Evolutionary conservation across 169 alveolate species (phyloP), one percentile per base, ranked within the genome.

Genomic region (Cryptosporidium canis): DNA sequence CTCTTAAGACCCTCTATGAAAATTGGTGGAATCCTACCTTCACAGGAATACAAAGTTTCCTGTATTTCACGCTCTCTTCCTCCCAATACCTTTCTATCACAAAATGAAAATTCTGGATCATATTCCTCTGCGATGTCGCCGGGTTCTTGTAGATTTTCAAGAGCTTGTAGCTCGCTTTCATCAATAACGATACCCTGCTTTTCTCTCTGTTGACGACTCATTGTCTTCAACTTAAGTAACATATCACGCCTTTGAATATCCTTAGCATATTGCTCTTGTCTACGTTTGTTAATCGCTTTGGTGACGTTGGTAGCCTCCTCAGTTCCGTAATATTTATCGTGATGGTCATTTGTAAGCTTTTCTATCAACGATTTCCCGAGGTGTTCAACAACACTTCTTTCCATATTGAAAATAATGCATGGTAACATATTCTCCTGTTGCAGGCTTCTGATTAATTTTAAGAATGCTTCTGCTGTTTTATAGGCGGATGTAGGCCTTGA

Each of bases 351-450:
- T 55, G 87, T 83, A 66, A 96, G 90, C 33, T 91, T 92, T 67
- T 91, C 93, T 37, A 91, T 90, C 64, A 92, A 77, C 8, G 92
- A 91, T 29, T 90, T 68, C 3, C 94, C 83, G 85, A 96, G 90
- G 90, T 93, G 94, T 47, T 93, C 93, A 85, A 92, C 93, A 66
- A 92, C 94, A 66, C 87, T 92, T 31, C 95, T 92, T 72, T 94
- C 96, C 85, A 92, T 92, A 11, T 94, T 95, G 93, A 96, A 96
- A 51, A 94, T 94, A 63, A 96, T 93, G 33, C 97, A 93, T 2
- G 98, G 98, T 55, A 96, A 85, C 83, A 94, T 83, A 67, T 93
- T 92, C 27, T 87, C 83, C 51, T 90, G 87, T 64, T 95, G 96
- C 63, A 96, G 90, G 37, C 90, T 87, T 39, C 94, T 91, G 68